phyloP scores from a whole-genome alignment of 768 basidiomycete genomes.

The Trametes villosa region DNA sequence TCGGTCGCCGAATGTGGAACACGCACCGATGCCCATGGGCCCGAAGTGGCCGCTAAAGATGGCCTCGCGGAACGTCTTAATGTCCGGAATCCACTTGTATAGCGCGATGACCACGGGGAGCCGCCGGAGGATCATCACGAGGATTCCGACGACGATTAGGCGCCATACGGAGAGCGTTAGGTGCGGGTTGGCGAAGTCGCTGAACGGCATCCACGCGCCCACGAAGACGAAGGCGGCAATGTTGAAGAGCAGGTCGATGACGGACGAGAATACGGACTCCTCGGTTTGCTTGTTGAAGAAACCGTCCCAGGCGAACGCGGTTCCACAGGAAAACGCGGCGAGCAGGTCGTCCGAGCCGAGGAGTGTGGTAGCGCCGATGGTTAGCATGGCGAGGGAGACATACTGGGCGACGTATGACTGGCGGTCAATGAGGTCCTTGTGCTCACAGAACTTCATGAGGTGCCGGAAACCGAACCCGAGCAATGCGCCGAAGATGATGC shows the following conservation, averaged over 20 bases:
- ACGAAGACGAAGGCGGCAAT: constrained; percentile 94
- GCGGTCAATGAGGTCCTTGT: constrained; percentile 85
- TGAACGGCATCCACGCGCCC: constrained; percentile 97
- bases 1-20: too few relatives aligned
- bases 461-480: constrained; percentile 83
- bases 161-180: constrained; percentile 83
- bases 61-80: constrained; percentile 93
- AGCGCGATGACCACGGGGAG: constrained; percentile 83
- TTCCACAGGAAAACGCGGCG: constrained; percentile 93
- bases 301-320: constrained; percentile 96
- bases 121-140: constrained; percentile 81
- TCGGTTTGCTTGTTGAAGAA: constrained; percentile 94
- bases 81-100: constrained; percentile 94
- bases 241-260: constrained; percentile 96
- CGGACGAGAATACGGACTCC: constrained; percentile 93
- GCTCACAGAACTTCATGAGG: constrained; percentile 92
- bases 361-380: constrained; percentile 82
- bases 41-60: constrained; percentile 96
- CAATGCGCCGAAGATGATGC: constrained; percentile 71
- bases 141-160: constrained; percentile 79
- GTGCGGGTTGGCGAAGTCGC: constrained; percentile 65
- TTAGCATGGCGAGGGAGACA: constrained; percentile 79
- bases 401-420: constrained; percentile 96
- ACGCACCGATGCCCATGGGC: constrained; percentile 75
- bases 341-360: constrained; percentile 94